Evolutionary conservation across 2,329 filamentous ascomycete species (phyloP).

Genomic region (Ophiostoma australiae): DNA sequence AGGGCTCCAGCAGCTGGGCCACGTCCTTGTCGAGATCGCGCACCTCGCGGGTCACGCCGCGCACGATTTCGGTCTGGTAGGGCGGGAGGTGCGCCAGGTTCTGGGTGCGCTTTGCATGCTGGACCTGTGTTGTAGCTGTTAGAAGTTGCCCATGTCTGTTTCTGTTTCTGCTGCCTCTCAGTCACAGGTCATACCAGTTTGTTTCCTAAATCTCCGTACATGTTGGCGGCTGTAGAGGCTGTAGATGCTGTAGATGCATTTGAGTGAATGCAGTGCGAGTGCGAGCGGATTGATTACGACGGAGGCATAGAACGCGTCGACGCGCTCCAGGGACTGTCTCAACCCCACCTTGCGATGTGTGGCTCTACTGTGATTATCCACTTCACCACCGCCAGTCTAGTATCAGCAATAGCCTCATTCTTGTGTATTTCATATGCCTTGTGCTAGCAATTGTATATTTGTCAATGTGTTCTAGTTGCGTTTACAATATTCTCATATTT

Average conservation of each 20-base stretch:
- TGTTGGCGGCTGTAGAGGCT: constrained; percentile 35
- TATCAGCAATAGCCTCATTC: not conserved
- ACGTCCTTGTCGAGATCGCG: constrained; percentile 89
- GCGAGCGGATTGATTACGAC: not conserved
- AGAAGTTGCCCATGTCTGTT: not conserved
- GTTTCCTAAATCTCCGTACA: constrained; percentile 85
- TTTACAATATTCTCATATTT: no score
- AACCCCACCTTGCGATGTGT: constrained; percentile 14
- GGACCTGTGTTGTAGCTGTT: constrained; percentile 54
- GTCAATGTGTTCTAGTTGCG: not conserved
- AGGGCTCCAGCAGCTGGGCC: constrained; percentile 70
- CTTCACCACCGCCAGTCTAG: not conserved
- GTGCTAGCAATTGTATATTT: not conserved
- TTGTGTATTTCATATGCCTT: not conserved
- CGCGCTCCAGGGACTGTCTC: constrained; percentile 12
- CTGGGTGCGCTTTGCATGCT: constrained; percentile 92
- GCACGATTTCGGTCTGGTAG: constrained; percentile 88
- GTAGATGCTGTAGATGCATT: not conserved
- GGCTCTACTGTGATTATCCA: not conserved
- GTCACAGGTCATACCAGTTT: constrained; percentile 61
- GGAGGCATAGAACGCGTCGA: constrained; percentile 9
- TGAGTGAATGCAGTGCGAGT: not conserved
- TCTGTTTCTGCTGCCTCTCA: no score
- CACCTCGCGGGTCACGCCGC: constrained; percentile 81
- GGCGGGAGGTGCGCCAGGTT: constrained; percentile 79